These are phyloP conservation scores for Nicotiana paniculata DNA, from an alignment of 257 asterid genomes.

Conservation along the genomic window DNA sequence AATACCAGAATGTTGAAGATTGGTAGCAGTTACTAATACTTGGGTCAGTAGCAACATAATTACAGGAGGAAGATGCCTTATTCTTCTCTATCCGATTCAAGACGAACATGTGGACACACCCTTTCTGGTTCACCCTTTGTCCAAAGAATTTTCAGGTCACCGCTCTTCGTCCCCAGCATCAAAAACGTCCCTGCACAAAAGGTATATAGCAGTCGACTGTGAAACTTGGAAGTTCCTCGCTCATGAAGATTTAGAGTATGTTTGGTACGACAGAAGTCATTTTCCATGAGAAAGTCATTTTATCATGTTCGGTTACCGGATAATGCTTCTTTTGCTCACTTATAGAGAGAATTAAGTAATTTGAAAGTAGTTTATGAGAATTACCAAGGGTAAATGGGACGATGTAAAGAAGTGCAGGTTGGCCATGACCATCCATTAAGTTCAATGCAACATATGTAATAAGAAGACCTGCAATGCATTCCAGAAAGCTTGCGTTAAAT, in stretches of 20 bases:
- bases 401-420: constrained; percentile 86
- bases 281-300: not conserved
- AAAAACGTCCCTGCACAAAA: constrained; percentile 53
- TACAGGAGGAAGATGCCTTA: not conserved
- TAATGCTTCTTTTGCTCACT: too few relatives aligned
- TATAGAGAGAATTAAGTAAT: too few relatives aligned
- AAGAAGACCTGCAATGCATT: constrained; percentile 57
- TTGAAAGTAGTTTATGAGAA: not conserved
- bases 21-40: not conserved
- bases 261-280: not conserved
- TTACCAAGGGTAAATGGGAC: constrained; percentile 85
- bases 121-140: constrained; percentile 70
- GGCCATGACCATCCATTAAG: constrained; percentile 97
- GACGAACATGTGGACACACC: constrained; percentile 66
- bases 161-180: constrained; percentile 58
- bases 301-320: not conserved
- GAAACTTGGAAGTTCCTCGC: not conserved
- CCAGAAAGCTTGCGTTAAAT: not conserved
- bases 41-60: not conserved
- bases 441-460: constrained; percentile 68
- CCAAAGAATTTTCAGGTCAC: constrained; percentile 68
- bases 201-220: not conserved
- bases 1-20: not conserved
- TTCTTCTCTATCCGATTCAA: constrained; percentile 31
- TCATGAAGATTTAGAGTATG: not conserved